These are phyloP conservation scores for Pythium grandisporangium DNA, from an alignment of 352 stramenopile genomes.

Conservation along the genomic window DNA sequence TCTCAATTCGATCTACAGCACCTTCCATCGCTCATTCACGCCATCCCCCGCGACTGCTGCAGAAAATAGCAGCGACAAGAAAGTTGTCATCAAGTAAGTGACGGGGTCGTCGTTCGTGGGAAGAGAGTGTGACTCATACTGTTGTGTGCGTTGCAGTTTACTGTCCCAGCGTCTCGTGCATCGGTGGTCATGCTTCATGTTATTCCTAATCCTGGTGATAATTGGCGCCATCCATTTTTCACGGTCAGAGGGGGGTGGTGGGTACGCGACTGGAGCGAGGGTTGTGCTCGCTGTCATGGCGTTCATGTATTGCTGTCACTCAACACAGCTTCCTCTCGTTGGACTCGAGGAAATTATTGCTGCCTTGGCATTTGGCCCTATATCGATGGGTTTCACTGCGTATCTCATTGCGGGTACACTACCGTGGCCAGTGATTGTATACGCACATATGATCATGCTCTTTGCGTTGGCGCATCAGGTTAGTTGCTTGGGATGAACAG, in stretches of 20 bases:
- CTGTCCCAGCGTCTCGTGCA: constrained; percentile 63
- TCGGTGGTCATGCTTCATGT: constrained; percentile 57
- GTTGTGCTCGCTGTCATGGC: constrained; percentile 20
- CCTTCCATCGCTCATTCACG: constrained; percentile 53
- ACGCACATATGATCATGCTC: constrained; percentile 51
- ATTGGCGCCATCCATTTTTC: constrained; percentile 26
- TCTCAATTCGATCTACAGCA: constrained; percentile 62
- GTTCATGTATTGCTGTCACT: constrained; percentile 48
- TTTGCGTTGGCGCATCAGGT: constrained; percentile 47
- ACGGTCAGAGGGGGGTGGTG: constrained; percentile 22
- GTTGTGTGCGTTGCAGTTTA: constrained; percentile 22
- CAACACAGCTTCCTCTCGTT: constrained; percentile 22
- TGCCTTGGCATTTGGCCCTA: constrained; percentile 29
- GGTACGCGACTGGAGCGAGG: constrained; percentile 17
- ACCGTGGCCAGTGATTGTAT: constrained; percentile 27
- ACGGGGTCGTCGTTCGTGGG: too few relatives aligned
- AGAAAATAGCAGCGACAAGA: constrained; percentile 16
- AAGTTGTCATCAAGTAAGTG: constrained; percentile 65
- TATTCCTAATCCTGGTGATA: constrained; percentile 27
- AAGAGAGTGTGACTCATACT: too few relatives aligned
- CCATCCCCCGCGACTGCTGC: constrained; percentile 18
- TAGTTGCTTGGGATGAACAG: too few relatives aligned
- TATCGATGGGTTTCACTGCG: constrained; percentile 44
- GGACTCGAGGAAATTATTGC: constrained; percentile 46
- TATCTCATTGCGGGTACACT: constrained; percentile 37